Evolutionary conservation across 257 asterid genomes (phyloP), one percentile per base, ranked within the genome.

Genomic region (Rubia yunnanensis): DNA sequence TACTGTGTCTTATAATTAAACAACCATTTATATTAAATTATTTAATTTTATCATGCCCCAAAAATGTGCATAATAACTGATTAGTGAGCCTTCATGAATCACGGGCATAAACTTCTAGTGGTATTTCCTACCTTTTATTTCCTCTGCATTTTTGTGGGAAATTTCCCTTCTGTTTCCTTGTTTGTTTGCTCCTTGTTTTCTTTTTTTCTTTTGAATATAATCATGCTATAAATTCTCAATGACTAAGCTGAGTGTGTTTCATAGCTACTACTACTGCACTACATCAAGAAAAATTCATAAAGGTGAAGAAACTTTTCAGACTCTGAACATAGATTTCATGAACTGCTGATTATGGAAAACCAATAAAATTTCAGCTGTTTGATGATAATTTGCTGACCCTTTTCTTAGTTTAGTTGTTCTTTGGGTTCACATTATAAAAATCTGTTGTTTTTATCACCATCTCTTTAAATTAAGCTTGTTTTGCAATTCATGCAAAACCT

Each of bases 231-330:
- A 27, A 34, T 32, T 14, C n/a, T 60, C 23, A 4, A 18, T 31
- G 18, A 55, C 10, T 52, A 24, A 9, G 23, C n/a, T 14, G 6
- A 41, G 57, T 15, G 50, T 11, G 55, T 60, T 64, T 4, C 39
- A 55, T 67, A 64, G 28, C 35, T 65, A 32, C 73, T 65, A 32
- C 73, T 66, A 36, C 80, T 66, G 20, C 48, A 14, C 14, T 34
- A 65, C 46, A 18, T 60, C 34, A 32, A 57, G 36, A 30, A 26
- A 8, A 44, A 50, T 34, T 39, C 39, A 53, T 20, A 64, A 54
- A 76, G 74, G 74, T 72, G 52, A 64, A 63, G 74, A 30, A 64
- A 26, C 54, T 67, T 60, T 60, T 20, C 26, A 63, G 36, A 35
- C 54, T 48, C 54, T 56, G 62, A 27, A 56, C 11, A 55, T 36